phyloP scores from a whole-genome alignment of 805 yeast species.

The Nakazawaea ambrosiae region DNA sequence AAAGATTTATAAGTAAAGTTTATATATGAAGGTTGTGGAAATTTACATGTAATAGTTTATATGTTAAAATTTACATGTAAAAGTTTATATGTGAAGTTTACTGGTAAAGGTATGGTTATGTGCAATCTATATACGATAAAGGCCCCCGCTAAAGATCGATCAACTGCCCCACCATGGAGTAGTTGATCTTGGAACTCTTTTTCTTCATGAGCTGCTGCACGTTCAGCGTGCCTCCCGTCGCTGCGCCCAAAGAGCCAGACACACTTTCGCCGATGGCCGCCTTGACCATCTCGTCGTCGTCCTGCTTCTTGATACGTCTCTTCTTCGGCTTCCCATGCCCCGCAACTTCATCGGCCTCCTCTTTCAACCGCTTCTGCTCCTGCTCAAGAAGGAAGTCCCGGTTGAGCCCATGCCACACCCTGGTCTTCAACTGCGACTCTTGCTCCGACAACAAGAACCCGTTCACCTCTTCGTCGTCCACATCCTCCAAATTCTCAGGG shows the following conservation, averaged over 20 bases:
- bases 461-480: slow-evolving; percentile 77
- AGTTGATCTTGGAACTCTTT: slow-evolving; percentile 87
- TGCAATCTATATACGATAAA: background rate
- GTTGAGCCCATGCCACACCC: slow-evolving; percentile 86
- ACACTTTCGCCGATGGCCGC: slow-evolving; percentile 23
- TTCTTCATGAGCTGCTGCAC: slow-evolving; percentile 63
- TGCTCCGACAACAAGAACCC: slow-evolving; percentile 54
- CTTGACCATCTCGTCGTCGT: slow-evolving; percentile 6
- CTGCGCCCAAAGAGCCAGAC: slow-evolving; percentile 29
- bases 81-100: too few species aligned
- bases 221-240: slow-evolving; percentile 12
- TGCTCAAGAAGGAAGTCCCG: slow-evolving; percentile 81
- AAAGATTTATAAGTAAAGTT: too few species aligned
- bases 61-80: too few species aligned
- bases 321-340: slow-evolving; percentile 62
- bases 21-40: too few species aligned
- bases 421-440: slow-evolving; percentile 68
- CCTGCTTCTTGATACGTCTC: slow-evolving; percentile 24
- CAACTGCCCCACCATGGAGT: slow-evolving; percentile 63
- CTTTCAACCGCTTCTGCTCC: slow-evolving; percentile 75
- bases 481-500: slow-evolving; percentile 60
- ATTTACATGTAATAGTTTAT: too few species aligned
- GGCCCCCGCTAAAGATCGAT: slow-evolving; percentile 17
- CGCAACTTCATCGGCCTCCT: slow-evolving; percentile 79
- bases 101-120: too few species aligned